phyloP scores from a whole-genome alignment of 2,329 filamentous ascomycete genomes.

The Pseudogymnoascus sp. region DNA sequence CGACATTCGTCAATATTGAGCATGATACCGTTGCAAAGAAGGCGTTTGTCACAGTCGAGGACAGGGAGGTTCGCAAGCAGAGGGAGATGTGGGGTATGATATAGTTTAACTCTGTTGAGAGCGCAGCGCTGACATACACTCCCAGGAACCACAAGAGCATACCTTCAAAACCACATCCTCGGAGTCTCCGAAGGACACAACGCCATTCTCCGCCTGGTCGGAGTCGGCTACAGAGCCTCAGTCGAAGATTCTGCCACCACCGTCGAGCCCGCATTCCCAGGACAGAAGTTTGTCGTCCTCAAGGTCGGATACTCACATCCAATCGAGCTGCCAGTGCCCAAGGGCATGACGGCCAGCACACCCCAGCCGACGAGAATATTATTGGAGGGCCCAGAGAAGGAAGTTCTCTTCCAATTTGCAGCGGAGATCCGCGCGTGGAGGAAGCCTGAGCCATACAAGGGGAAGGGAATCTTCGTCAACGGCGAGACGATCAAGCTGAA shows the following conservation, averaged over 20 bases:
- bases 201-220: slow-evolving; percentile 84
- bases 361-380: slow-evolving; percentile 88
- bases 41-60: slow-evolving; percentile 61
- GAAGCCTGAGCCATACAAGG: slow-evolving; percentile 94
- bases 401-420: slow-evolving; percentile 84
- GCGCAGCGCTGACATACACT: slow-evolving; percentile 20
- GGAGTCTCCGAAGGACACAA: slow-evolving; percentile 96
- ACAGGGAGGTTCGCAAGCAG: slow-evolving; percentile 64
- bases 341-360: slow-evolving; percentile 76
- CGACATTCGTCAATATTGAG: slow-evolving; percentile 66
- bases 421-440: slow-evolving; percentile 84
- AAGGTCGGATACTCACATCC: slow-evolving; percentile 97
- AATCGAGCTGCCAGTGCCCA: slow-evolving; percentile 78
- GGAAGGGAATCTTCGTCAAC: slow-evolving; percentile 97
- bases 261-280: slow-evolving; percentile 59
- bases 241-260: slow-evolving; percentile 71
- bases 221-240: slow-evolving; percentile 88
- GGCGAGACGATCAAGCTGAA: slow-evolving; percentile 97
- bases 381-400: slow-evolving; percentile 79
- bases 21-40: slow-evolving; percentile 58
- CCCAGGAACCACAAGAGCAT: slow-evolving; percentile 79
- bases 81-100: slow-evolving; percentile 87
- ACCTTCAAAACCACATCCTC: slow-evolving; percentile 82
- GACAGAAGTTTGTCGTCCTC: slow-evolving; percentile 81
- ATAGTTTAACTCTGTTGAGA: slow-evolving; percentile 25